These are phyloP conservation scores for Solanum piurae DNA, from an alignment of 257 asterid genomes.

Conservation along the genomic window DNA sequence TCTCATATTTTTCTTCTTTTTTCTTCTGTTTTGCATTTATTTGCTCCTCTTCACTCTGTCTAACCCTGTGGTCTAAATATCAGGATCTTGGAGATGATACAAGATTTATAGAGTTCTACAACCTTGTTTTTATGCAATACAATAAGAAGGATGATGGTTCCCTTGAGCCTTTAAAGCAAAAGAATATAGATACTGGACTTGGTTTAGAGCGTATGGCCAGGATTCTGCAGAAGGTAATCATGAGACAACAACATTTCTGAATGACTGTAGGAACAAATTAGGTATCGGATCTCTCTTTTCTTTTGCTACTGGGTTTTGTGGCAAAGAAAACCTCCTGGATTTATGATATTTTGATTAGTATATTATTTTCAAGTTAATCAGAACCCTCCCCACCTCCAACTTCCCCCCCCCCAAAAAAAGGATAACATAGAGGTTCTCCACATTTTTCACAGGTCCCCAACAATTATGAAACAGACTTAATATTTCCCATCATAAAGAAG, in stretches of 20 bases:
- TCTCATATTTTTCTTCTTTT: neutral
- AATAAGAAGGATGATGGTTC: slow-evolving; percentile 88
- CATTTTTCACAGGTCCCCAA: slow-evolving; percentile 67
- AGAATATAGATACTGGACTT: slow-evolving; percentile 91
- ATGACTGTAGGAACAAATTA: neutral
- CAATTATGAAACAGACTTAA: slow-evolving; percentile 85
- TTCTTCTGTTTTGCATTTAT: slow-evolving; percentile 2
- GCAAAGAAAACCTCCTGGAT: neutral
- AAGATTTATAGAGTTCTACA: slow-evolving; percentile 94
- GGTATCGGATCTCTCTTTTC: neutral
- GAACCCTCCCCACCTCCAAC: neutral
- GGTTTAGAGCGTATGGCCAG: slow-evolving; percentile 98
- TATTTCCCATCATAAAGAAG: slow-evolving; percentile 81
- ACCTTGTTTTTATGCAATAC: slow-evolving; percentile 94
- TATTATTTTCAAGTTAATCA: neutral
- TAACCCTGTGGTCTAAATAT: slow-evolving; percentile 3
- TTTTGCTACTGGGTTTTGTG: neutral
- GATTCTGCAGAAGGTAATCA: slow-evolving; percentile 65
- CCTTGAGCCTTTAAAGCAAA: slow-evolving; percentile 89
- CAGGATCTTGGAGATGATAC: slow-evolving; percentile 96
- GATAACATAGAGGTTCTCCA: neutral
- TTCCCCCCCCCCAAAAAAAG: too few relatives aligned
- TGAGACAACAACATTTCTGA: neutral
- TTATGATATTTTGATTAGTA: neutral
- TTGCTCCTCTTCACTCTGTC: neutral